Conservation (phyloP, 2,329 filamentous ascomycete species). For the Aspergillus sergii region DNA sequence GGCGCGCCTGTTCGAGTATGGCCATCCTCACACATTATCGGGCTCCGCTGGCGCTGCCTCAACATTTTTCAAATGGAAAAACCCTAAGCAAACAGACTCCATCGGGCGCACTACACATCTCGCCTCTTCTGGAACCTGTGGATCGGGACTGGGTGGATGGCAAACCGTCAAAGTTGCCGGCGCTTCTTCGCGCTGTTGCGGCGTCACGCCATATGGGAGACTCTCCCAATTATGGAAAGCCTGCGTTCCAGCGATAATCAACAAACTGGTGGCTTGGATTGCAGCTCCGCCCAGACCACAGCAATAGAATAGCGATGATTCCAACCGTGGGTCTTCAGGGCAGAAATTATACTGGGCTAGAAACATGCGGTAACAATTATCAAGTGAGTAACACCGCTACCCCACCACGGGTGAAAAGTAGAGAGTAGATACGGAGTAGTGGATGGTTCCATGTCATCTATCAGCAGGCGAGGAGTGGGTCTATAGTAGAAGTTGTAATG, state of each 20-base stretch:
- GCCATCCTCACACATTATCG: background rate
- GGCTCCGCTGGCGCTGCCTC: background rate
- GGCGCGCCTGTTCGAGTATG: background rate
- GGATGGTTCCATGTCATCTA: slow-evolving; percentile 10
- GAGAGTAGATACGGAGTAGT: no score
- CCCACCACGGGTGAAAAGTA: slow-evolving; percentile 9
- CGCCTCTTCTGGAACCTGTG: background rate
- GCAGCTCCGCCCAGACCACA: background rate
- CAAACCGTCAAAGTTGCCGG: background rate
- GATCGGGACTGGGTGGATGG: background rate
- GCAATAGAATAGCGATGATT: background rate
- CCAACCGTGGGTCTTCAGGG: background rate
- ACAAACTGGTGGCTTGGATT: background rate
- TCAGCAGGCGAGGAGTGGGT: slow-evolving; percentile 2
- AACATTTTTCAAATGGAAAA: background rate
- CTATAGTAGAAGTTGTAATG: background rate
- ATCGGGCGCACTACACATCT: background rate
- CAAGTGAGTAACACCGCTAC: background rate
- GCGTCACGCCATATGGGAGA: background rate
- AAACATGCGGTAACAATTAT: slow-evolving; percentile 4
- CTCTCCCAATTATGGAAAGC: background rate
- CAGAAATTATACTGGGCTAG: background rate
- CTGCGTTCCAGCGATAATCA: no score
- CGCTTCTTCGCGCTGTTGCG: background rate
- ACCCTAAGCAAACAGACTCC: background rate